Base-by-base conservation (phyloP, 2,329 filamentous ascomycete species). In the Xylariaceae sp. region DNA sequence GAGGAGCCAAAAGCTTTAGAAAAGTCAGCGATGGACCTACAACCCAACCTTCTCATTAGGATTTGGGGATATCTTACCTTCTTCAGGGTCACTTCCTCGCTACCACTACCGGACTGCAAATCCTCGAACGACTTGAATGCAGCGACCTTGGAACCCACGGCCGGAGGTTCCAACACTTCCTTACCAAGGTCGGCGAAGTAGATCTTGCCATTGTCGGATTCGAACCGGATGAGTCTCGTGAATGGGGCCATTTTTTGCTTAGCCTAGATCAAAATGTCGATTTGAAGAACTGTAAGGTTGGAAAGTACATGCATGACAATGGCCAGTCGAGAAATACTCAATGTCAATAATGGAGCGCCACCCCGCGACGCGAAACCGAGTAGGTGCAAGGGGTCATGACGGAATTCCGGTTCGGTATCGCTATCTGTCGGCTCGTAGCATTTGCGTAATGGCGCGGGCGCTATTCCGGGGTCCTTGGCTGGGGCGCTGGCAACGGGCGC, bases 171-270 rank as follows among this genome's bases (percentile, higher is more conserved):
- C 0, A 44, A 41, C 4, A 37, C 19, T 19, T 46, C 12, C 12
- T 50, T 38, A 3, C 41, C 46, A n/a, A 54, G 32, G 36, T 55
- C 47, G 13, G 48, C 44, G 32, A 43, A 49, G 26, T 47, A 55
- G 16, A 29, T 34, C n/a, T 38, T 15, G 15, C 35, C 44, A 18
- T 47, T 40, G n/a, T 52, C 47, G 9, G 40, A 42, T 29, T 45
- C 42, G 43, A 52, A 51, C 12, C 47, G 47, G 17, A 53, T 28
- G 2, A 50, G 17, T 38, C 44, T 46, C 13, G 49, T 47, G 34
- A 51, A 53, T 11, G 42, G 37, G 30, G 15, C 17, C 44, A 49
- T 49, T 8, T 18, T 35, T 17, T 7, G 16, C 8, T 29, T 7
- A 32, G 30, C 8, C 16, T 32, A 32, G 30, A n/a, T n/a, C n/a